Conservation (phyloP, 2,329 filamentous ascomycete genomes). For the Zelopaecilomyces penicillatus region DNA sequence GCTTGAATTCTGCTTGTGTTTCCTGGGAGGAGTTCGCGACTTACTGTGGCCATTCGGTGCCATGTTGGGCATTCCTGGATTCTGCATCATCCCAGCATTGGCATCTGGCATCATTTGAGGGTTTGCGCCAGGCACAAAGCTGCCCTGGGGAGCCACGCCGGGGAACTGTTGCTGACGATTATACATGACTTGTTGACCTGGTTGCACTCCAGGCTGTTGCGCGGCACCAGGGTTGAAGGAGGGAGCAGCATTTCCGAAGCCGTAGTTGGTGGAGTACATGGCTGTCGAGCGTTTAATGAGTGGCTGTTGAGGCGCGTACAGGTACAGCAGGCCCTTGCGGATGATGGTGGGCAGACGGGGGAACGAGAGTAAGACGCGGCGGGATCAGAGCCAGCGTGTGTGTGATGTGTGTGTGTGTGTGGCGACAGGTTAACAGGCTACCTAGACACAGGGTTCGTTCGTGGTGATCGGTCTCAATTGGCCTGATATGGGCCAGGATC, state of each 20-base stretch:
- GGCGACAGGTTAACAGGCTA: not conserved
- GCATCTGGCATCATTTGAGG: constrained; percentile 48
- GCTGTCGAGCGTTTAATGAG: constrained; percentile 11
- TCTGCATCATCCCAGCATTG: constrained; percentile 56
- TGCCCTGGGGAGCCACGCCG: constrained; percentile 42
- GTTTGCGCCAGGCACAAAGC: constrained; percentile 42
- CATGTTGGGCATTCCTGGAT: constrained; percentile 51
- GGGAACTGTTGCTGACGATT: constrained; percentile 48
- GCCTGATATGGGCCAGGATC: too few relatives aligned
- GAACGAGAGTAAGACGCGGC: not conserved
- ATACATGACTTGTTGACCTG: constrained; percentile 50
- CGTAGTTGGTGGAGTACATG: constrained; percentile 50
- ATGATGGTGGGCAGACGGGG: not conserved
- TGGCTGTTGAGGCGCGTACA: not conserved
- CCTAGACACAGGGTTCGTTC: too few relatives aligned
- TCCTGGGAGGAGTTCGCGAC: constrained; percentile 18
- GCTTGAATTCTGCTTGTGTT: too few relatives aligned
- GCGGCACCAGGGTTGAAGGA: constrained; percentile 43
- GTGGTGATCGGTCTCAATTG: too few relatives aligned
- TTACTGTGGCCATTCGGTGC: constrained; percentile 52
- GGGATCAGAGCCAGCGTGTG: not conserved
- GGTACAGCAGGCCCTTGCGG: not conserved
- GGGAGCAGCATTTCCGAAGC: constrained; percentile 43
- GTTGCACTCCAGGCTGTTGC: constrained; percentile 27
- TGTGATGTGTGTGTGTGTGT: not conserved